These are phyloP conservation scores for Protomyces pachydermus DNA, from an alignment of 1,139 yeast genomes.

Conservation along the genomic window DNA sequence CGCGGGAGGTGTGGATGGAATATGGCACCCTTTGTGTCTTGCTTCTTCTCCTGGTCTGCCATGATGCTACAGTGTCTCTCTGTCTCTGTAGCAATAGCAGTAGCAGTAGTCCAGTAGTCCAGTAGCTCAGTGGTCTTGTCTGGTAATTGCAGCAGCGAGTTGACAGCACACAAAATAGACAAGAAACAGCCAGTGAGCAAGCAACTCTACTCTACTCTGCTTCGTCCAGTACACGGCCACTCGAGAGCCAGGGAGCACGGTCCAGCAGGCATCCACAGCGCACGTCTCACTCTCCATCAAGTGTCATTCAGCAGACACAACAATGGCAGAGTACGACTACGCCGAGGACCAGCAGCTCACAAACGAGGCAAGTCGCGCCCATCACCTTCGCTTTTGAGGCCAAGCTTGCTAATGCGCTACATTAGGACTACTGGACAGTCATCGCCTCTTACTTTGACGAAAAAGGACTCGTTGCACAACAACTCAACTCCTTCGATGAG, in stretches of 20 bases:
- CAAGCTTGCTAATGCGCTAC: neutral
- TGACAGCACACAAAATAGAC: neutral
- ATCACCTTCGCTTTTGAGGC: neutral
- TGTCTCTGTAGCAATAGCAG: neutral
- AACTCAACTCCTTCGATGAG: constrained; percentile 95
- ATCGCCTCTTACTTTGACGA: constrained; percentile 93
- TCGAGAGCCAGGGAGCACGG: too few relatives aligned
- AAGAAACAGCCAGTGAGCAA: too few relatives aligned
- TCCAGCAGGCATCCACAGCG: too few relatives aligned
- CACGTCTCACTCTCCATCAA: neutral
- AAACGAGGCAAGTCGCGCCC: constrained; percentile 8
- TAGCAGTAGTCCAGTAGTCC: too few relatives aligned
- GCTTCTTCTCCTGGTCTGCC: constrained; percentile 13
- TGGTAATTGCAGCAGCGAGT: neutral
- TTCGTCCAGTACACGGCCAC: too few relatives aligned
- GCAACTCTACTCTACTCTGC: too few relatives aligned
- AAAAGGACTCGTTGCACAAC: constrained; percentile 95
- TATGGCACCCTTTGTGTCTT: constrained; percentile 13
- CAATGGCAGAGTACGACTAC: constrained; percentile 17
- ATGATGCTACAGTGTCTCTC: neutral
- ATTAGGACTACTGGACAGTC: constrained; percentile 97
- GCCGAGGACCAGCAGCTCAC: constrained; percentile 25
- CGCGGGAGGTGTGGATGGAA: neutral
- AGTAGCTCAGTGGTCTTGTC: too few relatives aligned
- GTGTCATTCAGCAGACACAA: neutral